These are phyloP conservation scores for Skeletonema menzelii DNA, from an alignment of 108 stramenopile genomes.

Conservation along the genomic window DNA sequence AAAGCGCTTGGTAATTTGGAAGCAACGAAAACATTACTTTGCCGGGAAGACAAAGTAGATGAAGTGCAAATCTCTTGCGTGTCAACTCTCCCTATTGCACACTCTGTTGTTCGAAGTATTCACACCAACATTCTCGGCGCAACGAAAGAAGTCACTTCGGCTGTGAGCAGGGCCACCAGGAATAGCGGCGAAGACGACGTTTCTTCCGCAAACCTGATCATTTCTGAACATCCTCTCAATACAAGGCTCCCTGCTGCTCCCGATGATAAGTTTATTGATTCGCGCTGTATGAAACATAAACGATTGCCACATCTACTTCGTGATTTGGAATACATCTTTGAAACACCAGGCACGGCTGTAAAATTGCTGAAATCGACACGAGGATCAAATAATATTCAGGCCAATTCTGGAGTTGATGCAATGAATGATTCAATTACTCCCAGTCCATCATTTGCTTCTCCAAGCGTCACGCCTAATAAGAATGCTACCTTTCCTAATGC, in stretches of 20 bases:
- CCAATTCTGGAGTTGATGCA: background rate
- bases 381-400: conserved; percentile 11
- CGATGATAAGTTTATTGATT: conserved; percentile 89
- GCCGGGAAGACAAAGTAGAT: conserved; percentile 58
- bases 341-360: conserved; percentile 85
- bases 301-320: conserved; percentile 83
- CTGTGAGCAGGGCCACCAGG: conserved; percentile 48
- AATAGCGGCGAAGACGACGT: conserved; percentile 51
- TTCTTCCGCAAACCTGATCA: conserved; percentile 61
- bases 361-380: conserved; percentile 59
- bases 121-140: conserved; percentile 86
- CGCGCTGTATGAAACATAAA: conserved; percentile 81
- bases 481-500: conserved; percentile 55
- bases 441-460: conserved; percentile 21
- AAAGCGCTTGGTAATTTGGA: conserved; percentile 75
- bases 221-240: conserved; percentile 73
- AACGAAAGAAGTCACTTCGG: conserved; percentile 61
- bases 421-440: conserved; percentile 31
- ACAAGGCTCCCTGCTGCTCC: conserved; percentile 78
- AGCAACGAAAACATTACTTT: conserved; percentile 67
- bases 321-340: conserved; percentile 90
- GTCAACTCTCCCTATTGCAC: conserved; percentile 76
- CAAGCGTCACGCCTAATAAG: conserved; percentile 8
- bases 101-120: conserved; percentile 78
- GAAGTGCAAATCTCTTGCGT: conserved; percentile 48